phyloP scores from a whole-genome alignment of 768 basidiomycete species.

The Suillus hirtellus region DNA sequence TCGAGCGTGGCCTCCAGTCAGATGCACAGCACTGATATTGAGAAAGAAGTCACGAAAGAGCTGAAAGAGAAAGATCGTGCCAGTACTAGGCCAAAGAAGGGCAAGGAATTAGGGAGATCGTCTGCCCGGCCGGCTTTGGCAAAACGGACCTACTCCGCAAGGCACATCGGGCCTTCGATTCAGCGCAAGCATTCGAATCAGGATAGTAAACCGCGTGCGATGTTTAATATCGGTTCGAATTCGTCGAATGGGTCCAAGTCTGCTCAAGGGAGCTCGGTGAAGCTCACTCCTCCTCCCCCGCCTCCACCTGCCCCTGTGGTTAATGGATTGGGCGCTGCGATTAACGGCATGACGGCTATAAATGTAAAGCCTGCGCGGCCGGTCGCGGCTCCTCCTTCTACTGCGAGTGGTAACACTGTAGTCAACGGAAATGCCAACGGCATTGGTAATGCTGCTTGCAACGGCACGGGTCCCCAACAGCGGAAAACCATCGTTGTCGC shows the following conservation, averaged over 20 bases:
- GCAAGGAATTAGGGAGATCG: constrained; percentile 34
- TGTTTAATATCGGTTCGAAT: constrained; percentile 61
- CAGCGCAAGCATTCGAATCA: constrained; percentile 28
- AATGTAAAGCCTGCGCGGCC: constrained; percentile 5
- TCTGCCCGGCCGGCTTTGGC: constrained; percentile 26
- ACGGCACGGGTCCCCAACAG: constrained; percentile 29
- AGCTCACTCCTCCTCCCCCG: constrained; percentile 14
- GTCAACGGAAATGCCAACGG: constrained; percentile 16
- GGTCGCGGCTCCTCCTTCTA: neutral
- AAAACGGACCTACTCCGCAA: constrained; percentile 31
- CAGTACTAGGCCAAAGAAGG: constrained; percentile 29
- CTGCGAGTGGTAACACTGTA: constrained; percentile 15
- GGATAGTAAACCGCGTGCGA: constrained; percentile 25
- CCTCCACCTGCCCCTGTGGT: constrained; percentile 24
- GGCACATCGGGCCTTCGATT: constrained; percentile 30
- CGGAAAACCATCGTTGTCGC: constrained; percentile 49
- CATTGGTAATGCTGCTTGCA: constrained; percentile 20
- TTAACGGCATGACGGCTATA: constrained; percentile 6
- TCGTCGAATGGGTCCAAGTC: constrained; percentile 50
- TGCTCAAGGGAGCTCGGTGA: constrained; percentile 23
- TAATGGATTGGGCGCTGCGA: constrained; percentile 13
- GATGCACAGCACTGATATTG: constrained; percentile 22
- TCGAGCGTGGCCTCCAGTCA: constrained; percentile 39
- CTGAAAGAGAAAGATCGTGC: constrained; percentile 17
- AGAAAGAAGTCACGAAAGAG: constrained; percentile 21